Evolutionary conservation across 2,329 filamentous ascomycete species (phyloP), one percentile per base, ranked within the genome.

Genomic region (Amylocarpus encephaloides): DNA sequence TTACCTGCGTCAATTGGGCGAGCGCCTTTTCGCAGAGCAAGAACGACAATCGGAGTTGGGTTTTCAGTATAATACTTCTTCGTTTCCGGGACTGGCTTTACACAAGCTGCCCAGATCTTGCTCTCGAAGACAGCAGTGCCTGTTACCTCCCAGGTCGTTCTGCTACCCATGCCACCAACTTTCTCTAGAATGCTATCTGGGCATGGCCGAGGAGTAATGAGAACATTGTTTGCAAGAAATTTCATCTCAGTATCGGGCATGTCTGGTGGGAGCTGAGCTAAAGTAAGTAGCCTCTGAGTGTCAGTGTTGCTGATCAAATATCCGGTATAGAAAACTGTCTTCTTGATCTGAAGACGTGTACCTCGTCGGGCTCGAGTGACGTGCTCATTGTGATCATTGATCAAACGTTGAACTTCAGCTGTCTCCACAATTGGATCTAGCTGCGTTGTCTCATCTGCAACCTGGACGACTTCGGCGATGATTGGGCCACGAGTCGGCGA

Each of bases 271-370:
- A 88, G 71, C 46, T 81, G 69, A 29, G 83, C 81, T n/a, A 95
- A 75, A 5, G 78, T 77, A 49, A 87, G 78, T 34, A 97, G 74
- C 49, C 79, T 81, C 62, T 86, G 79, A 2, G 84, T 85, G 66
- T 93, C 88, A 22, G 79, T 73, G 43, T 81, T 74, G 36, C 76
- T 76, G 57, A 98, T 84, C 68, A 95, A 80, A 69, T 98, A 97
- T 44, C 88, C 89, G 1, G 93, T 96, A 70, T 92, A 96, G 68
- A 90, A 89, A 44, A 95, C 85, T 1, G 83, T 88, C 65, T 91
- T 91, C 67, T 88, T 89, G 66, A 98, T 88, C 59, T 80, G 77
- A 53, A 93, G 75, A 41, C 70, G 68, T 32, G 72, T 69, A 15
- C 66, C 59, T 49, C 65, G 62, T 38, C 62, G 66, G 19, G 72